A percentile compares a stretch with the other conserved stretches of the same genome.
Conservation (phyloP, 176 grass and related monocot genomes). For the Oryza meridionalis region DNA sequence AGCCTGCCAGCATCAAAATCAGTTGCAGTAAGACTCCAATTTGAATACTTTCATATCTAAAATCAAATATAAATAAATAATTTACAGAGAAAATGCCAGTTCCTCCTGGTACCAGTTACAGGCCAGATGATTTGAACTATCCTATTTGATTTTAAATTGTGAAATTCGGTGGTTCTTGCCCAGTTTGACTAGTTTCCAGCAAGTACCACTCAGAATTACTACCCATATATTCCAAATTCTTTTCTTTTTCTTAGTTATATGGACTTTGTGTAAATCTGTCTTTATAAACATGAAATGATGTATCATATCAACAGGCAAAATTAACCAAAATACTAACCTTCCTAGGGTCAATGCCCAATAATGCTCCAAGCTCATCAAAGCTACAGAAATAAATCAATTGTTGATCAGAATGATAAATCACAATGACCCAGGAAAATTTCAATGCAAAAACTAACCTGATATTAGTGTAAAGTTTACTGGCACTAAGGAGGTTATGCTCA, state of each 20-base stretch:
- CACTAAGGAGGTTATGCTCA: constrained; percentile 98
- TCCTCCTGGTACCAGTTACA: not conserved
- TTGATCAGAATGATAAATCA: constrained; percentile 32
- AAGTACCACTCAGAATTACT: not conserved
- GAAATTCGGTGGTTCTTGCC: not conserved
- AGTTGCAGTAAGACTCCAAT: not conserved
- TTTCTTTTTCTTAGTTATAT: not conserved
- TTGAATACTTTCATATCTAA: not conserved
- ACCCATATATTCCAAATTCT: not conserved
- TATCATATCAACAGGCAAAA: not conserved
- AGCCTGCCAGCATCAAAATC: constrained; percentile 55
- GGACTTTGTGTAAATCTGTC: not conserved
- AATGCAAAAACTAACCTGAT: constrained; percentile 64
- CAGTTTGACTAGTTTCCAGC: not conserved
- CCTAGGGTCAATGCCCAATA: constrained; percentile 90
- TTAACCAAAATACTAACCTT: constrained; percentile 59
- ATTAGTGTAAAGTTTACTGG: constrained; percentile 96
- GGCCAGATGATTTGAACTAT: not conserved
- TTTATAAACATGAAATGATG: not conserved
- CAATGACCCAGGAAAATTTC: constrained; percentile 25
- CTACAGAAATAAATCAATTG: constrained; percentile 46
- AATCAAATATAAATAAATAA: not conserved
- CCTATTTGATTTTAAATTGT: not conserved
- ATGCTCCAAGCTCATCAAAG: constrained; percentile 94
- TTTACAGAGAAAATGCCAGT: not conserved